Evolutionary conservation across 73 alveolate genomes (phyloP).

Genomic region (Urostyla sp.): DNA sequence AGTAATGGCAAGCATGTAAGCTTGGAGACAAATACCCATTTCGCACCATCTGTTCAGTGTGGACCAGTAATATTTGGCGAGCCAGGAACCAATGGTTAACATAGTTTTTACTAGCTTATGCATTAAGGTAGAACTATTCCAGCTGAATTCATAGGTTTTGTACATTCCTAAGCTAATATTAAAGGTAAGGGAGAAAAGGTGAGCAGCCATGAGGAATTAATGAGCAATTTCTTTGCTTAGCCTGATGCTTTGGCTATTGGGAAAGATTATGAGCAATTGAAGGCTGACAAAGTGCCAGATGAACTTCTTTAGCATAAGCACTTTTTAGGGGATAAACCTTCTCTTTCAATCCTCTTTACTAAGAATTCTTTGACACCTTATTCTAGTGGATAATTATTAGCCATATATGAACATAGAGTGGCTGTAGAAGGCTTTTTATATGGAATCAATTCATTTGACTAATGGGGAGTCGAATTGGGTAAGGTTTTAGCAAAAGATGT

Average conservation of each 20-base stretch:
- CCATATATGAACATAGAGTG: constrained; percentile 91
- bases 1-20: constrained; percentile 86
- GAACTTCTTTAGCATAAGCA: constrained; percentile 77
- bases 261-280: constrained; percentile 74
- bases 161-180: constrained; percentile 74
- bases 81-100: constrained; percentile 97
- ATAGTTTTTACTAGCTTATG: constrained; percentile 90
- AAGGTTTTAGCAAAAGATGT: constrained; percentile 80
- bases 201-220: constrained; percentile 84
- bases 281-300: constrained; percentile 86
- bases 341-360: constrained; percentile 56
- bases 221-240: constrained; percentile 97
- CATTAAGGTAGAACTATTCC: constrained; percentile 89
- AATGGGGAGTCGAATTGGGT: constrained; percentile 91
- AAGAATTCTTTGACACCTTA: constrained; percentile 59
- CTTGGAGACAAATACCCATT: constrained; percentile 43
- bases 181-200: constrained; percentile 74
- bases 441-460: constrained; percentile 79
- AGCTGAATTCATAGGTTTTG: constrained; percentile 92
- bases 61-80: constrained; percentile 93
- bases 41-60: constrained; percentile 43
- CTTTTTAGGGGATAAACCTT: constrained; percentile 91
- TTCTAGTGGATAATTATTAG: constrained; percentile 81
- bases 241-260: constrained; percentile 98
- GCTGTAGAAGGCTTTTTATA: constrained; percentile 90